A percentile compares a stretch with the other conserved stretches of the same genome.
Evolutionary conservation across 306 rosid species (phyloP).

Genomic region (Dicorynia guianensis): DNA sequence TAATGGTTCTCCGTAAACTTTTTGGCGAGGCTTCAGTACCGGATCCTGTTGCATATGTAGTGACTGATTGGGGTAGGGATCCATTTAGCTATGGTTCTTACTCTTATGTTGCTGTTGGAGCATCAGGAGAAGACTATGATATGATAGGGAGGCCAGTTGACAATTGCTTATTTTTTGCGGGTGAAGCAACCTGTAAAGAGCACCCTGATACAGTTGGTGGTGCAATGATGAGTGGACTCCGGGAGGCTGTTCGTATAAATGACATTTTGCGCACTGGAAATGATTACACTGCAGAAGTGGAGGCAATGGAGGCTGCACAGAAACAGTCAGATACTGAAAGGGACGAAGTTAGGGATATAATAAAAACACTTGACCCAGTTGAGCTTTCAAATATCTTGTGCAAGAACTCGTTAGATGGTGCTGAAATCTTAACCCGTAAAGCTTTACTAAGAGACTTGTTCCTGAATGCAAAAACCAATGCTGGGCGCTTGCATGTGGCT

Average conservation of each 20-base stretch:
- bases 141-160: constrained; percentile 89
- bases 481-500: constrained; percentile 89
- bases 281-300: constrained; percentile 93
- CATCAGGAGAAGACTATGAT: constrained; percentile 99
- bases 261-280: constrained; percentile 79
- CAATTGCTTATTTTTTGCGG: constrained; percentile 95
- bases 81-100: constrained; percentile 97
- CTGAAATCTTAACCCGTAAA: constrained; percentile 63
- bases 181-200: constrained; percentile 99
- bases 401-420: constrained; percentile 75
- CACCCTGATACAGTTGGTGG: constrained; percentile 99
- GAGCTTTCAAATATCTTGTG: constrained; percentile 73
- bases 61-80: constrained; percentile 99
- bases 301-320: constrained; percentile 83
- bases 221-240: constrained; percentile 99
- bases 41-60: constrained; percentile 87
- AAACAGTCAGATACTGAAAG: constrained; percentile 86
- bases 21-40: constrained; percentile 92
- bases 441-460: constrained; percentile 83
- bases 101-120: constrained; percentile 94
- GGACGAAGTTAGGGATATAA: constrained; percentile 96
- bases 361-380: constrained; percentile 81
- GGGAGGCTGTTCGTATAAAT: constrained; percentile 95
- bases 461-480: constrained; percentile 77
- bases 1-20: constrained; percentile 90